Conservation (phyloP, 2,329 filamentous ascomycete genomes). For the Fusarium continuum region DNA sequence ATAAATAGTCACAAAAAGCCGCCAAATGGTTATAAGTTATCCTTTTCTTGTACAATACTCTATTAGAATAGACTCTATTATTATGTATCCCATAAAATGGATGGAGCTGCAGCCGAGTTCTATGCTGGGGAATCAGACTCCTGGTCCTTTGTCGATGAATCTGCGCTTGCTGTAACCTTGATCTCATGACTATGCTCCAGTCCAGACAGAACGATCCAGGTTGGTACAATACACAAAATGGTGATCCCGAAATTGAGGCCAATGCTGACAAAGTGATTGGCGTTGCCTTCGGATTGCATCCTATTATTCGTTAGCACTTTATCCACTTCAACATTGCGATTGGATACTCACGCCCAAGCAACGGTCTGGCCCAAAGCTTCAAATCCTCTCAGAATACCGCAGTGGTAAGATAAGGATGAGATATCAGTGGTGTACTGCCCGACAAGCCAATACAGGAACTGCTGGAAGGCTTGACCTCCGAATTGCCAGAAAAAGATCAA, state of each 20-base stretch:
- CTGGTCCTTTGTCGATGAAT: background rate
- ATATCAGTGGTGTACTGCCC: constrained; percentile 15
- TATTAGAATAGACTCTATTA: constrained; percentile 10
- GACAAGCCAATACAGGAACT: constrained; percentile 20
- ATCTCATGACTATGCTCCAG: constrained; percentile 18
- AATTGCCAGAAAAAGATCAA: constrained; percentile 37
- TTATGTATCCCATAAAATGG: background rate
- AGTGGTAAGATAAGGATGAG: constrained; percentile 11
- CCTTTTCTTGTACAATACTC: constrained; percentile 7
- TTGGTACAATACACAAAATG: constrained; percentile 2
- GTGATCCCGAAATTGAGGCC: constrained; percentile 19
- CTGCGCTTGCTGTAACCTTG: background rate
- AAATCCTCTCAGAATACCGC: constrained; percentile 17
- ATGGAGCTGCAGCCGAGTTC: background rate
- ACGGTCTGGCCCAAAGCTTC: constrained; percentile 16
- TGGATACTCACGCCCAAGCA: constrained; percentile 15
- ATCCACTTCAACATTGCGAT: accelerated
- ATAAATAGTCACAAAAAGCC: too few species aligned
- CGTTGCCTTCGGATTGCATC: constrained; percentile 21
- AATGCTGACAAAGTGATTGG: constrained; percentile 20
- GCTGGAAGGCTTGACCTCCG: constrained; percentile 28
- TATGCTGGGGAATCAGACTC: constrained; percentile 1
- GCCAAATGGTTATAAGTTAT: too few species aligned
- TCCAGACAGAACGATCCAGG: constrained; percentile 14
- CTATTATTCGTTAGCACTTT: background rate